Evolutionary conservation across 2,329 filamentous ascomycete genomes (phyloP).

Genomic region (Cladophialophora psammophila): DNA sequence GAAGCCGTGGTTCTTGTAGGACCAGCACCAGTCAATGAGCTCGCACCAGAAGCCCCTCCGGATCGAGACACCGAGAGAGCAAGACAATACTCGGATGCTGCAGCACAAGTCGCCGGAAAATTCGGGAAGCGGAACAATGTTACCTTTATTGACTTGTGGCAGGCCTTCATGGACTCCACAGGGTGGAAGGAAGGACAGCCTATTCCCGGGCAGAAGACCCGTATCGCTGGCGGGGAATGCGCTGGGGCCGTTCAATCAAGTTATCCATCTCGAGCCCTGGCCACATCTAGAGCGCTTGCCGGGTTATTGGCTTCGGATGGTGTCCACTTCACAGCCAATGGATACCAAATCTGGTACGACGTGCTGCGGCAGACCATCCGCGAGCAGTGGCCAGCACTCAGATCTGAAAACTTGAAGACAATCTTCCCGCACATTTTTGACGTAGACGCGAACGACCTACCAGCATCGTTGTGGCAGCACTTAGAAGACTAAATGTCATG

Average conservation of each 20-base stretch:
- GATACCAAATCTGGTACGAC: not conserved
- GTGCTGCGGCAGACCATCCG: not conserved
- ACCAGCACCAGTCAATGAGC: not conserved
- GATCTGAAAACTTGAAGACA: not conserved
- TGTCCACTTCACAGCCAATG: not conserved
- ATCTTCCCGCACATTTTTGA: constrained; percentile 2
- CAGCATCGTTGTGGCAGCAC: not conserved
- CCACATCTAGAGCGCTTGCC: not conserved
- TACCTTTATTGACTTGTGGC: not conserved
- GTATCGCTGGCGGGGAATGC: not conserved
- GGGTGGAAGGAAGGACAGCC: not conserved
- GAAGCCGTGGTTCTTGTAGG: not conserved
- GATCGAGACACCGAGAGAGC: not conserved
- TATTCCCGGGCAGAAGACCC: not conserved
- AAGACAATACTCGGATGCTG: not conserved
- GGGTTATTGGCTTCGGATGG: not conserved
- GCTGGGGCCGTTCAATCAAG: not conserved
- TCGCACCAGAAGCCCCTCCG: not conserved
- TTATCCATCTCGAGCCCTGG: not conserved
- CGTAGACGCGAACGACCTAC: not conserved
- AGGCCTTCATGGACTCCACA: not conserved
- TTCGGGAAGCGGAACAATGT: not conserved
- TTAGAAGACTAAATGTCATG: not conserved
- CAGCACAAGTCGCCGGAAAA: not conserved
- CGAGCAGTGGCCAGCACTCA: constrained; percentile 3